A percentile compares a stretch with the other conserved stretches of the same genome.
These are phyloP conservation scores for Agrostemma githago DNA, from an alignment of 148 eudicot species.

Conservation along the genomic window DNA sequence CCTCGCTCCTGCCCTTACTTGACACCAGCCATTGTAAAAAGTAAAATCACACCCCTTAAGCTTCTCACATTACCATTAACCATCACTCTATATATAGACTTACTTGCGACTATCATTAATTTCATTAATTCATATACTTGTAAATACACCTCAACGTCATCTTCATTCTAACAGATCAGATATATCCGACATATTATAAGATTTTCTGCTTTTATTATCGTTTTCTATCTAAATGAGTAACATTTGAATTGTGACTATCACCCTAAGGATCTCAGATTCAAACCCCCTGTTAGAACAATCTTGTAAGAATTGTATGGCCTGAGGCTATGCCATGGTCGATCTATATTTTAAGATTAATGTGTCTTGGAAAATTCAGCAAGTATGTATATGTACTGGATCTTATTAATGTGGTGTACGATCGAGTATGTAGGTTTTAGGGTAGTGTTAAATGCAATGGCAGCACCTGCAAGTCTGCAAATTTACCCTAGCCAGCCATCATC, in stretches of 20 bases:
- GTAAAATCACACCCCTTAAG: not conserved
- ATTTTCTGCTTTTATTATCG: too few relatives aligned
- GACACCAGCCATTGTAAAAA: not conserved
- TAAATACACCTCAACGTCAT: too few relatives aligned
- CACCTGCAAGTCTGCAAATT: constrained; percentile 12
- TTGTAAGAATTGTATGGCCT: too few relatives aligned
- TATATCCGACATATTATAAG: too few relatives aligned
- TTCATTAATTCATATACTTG: too few relatives aligned
- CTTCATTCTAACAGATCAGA: too few relatives aligned
- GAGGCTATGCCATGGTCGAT: not conserved
- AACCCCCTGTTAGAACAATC: too few relatives aligned
- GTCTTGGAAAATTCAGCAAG: constrained; percentile 10
- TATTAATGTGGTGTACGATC: constrained; percentile 1
- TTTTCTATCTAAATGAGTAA: too few relatives aligned
- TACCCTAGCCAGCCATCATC: not conserved
- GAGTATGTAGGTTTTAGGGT: too few relatives aligned
- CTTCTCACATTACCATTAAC: not conserved
- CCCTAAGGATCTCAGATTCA: too few relatives aligned
- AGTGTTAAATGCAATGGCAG: constrained; percentile 10
- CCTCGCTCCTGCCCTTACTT: not conserved
- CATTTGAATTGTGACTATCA: too few relatives aligned
- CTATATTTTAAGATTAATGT: not conserved
- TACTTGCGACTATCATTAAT: too few relatives aligned
- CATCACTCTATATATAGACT: not conserved
- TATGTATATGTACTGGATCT: not conserved